Percentiles rank a stretch among this genome's conserved stretches.
Conservation (phyloP, 208 protist genomes). For the Blastocrithidia nonstop region DNA sequence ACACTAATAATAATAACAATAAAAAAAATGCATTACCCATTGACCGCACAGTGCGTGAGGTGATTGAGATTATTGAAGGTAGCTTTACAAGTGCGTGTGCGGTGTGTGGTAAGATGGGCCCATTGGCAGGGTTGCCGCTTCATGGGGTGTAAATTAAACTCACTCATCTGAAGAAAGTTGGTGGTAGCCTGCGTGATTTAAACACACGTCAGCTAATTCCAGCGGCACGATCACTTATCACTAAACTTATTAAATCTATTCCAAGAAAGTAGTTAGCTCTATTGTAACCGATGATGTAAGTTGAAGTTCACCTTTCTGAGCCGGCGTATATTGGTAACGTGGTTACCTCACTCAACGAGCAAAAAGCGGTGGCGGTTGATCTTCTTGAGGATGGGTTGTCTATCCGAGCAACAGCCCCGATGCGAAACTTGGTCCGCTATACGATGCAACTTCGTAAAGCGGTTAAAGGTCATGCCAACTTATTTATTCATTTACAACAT, state of each 20-base stretch:
- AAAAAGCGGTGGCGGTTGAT: constrained; percentile 59
- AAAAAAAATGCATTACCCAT: constrained; percentile 29
- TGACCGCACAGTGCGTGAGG: constrained; percentile 6
- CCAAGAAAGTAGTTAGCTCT: constrained; percentile 19
- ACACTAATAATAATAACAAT: constrained; percentile 15
- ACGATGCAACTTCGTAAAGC: constrained; percentile 76
- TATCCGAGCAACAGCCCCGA: constrained; percentile 51
- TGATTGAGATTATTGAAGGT: constrained; percentile 14
- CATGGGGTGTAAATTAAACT: constrained; percentile 57
- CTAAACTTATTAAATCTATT: constrained; percentile 19
- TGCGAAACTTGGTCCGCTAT: constrained; percentile 75
- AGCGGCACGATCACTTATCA: constrained; percentile 29
- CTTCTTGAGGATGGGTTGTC: constrained; percentile 68
- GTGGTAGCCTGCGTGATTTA: constrained; percentile 12
- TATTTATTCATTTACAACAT: constrained; percentile 48
- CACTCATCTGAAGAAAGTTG: constrained; percentile 31
- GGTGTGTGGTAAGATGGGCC: constrained; percentile 44
- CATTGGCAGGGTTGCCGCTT: constrained; percentile 50
- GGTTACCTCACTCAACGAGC: constrained; percentile 61
- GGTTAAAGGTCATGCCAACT: constrained; percentile 78
- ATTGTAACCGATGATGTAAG: constrained; percentile 80
- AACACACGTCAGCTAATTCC: constrained; percentile 22
- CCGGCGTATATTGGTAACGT: constrained; percentile 50
- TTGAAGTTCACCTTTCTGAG: constrained; percentile 76
- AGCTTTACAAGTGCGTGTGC: constrained; percentile 30